Percentiles rank a stretch among this genome's conserved stretches.
Conservation (phyloP, 106 monocot genomes). For the Iris macrosiphon region DNA sequence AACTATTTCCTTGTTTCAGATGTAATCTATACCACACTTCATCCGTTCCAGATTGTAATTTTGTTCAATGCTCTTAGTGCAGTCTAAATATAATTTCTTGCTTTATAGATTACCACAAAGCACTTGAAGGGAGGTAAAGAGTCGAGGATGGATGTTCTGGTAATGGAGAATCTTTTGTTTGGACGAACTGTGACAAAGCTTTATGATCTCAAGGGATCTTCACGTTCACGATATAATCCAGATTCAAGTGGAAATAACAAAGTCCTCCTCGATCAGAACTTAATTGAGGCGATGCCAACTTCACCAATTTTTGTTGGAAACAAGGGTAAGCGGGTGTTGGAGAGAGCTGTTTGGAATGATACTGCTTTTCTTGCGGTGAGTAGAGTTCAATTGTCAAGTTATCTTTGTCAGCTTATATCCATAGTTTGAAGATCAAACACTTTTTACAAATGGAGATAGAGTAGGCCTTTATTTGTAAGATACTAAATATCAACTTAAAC, state of each 20-base stretch:
- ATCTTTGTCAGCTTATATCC: background rate
- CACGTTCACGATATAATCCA: slow-evolving; percentile 68
- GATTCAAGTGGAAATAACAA: slow-evolving; percentile 79
- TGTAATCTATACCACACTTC: background rate
- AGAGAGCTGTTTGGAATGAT: slow-evolving; percentile 97
- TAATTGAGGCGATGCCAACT: slow-evolving; percentile 82
- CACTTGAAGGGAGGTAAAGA: slow-evolving; percentile 73
- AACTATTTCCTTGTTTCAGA: background rate
- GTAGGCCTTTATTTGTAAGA: too few species aligned
- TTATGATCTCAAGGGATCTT: slow-evolving; percentile 90
- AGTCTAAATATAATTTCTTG: background rate
- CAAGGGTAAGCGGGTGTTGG: slow-evolving; percentile 73
- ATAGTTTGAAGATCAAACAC: too few species aligned
- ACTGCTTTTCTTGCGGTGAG: slow-evolving; percentile 82
- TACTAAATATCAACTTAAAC: too few species aligned
- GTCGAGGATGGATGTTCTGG: slow-evolving; percentile 69
- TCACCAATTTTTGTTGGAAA: slow-evolving; percentile 94
- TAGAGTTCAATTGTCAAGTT: slow-evolving; percentile 1
- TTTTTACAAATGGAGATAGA: too few species aligned
- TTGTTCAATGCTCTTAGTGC: background rate
- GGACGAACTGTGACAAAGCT: slow-evolving; percentile 54
- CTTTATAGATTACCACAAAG: slow-evolving; percentile 48
- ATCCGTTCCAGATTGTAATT: too few species aligned
- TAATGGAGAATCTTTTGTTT: slow-evolving; percentile 92
- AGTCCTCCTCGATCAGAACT: slow-evolving; percentile 86